Conservation (phyloP, 768 basidiomycete species). For the Solioccasus polychromus region DNA sequence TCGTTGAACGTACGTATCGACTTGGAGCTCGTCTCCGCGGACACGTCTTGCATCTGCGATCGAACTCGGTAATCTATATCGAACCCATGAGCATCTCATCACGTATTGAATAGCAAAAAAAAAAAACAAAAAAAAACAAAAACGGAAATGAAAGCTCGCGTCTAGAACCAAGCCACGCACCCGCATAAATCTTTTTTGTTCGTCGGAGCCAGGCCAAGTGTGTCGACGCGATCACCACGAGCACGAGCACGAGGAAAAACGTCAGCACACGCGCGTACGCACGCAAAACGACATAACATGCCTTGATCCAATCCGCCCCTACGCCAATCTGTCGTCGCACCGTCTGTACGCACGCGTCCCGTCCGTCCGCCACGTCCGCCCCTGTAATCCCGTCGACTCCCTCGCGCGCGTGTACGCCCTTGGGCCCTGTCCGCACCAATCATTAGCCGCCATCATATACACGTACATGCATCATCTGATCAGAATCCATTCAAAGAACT, state of each 20-base stretch:
- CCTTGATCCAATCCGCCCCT: slow-evolving; percentile 70
- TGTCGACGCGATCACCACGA: neutral
- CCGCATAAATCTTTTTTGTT: no score
- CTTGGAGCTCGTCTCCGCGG: slow-evolving; percentile 30
- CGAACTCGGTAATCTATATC: slow-evolving; percentile 51
- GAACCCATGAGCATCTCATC: neutral
- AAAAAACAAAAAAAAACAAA: neutral
- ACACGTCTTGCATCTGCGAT: slow-evolving; percentile 43
- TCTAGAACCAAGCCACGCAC: no score
- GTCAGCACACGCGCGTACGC: slow-evolving; percentile 3
- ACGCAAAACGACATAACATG: slow-evolving; percentile 15
- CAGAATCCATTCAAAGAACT: neutral
- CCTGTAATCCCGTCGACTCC: slow-evolving; percentile 59
- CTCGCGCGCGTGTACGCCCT: slow-evolving; percentile 43
- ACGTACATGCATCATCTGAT: no score
- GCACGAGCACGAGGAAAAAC: neutral
- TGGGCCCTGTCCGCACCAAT: slow-evolving; percentile 43
- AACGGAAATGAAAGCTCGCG: slow-evolving; percentile 17
- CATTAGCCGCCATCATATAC: neutral
- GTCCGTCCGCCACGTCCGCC: slow-evolving; percentile 57
- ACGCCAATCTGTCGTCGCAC: slow-evolving; percentile 61
- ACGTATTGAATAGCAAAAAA: neutral
- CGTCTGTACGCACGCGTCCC: slow-evolving; percentile 50
- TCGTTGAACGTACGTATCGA: slow-evolving; percentile 44
- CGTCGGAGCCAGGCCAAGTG: no score